Evolutionary conservation across 2,329 filamentous ascomycete genomes (phyloP).

Genomic region (Neopestalotiopsis clavispora): DNA sequence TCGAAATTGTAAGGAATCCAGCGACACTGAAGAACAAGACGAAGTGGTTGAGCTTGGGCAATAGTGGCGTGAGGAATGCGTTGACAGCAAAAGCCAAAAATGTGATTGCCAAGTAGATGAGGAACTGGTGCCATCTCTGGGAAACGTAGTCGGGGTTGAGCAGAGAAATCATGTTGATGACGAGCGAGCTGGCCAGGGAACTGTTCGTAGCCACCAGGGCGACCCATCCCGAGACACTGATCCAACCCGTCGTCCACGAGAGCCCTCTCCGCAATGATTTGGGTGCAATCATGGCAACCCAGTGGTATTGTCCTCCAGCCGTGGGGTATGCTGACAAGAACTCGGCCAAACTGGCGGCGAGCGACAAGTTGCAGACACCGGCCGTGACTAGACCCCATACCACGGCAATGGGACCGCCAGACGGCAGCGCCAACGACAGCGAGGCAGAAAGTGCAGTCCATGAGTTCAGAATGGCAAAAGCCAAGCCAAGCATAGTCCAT

Average conservation of each 20-base stretch:
- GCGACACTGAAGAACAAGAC: conserved; percentile 74
- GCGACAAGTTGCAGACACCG: conserved; percentile 72
- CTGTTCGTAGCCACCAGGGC: conserved; percentile 71
- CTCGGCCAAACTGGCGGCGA: conserved; percentile 72
- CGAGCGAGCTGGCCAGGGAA: conserved; percentile 68
- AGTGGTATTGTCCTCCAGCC: conserved; percentile 71
- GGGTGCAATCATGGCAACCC: conserved; percentile 70
- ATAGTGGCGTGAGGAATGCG: conserved; percentile 63
- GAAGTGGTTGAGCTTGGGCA: conserved; percentile 70
- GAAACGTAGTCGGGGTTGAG: conserved; percentile 61
- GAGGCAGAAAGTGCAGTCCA: conserved; percentile 54
- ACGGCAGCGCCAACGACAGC: conserved; percentile 61
- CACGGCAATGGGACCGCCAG: conserved; percentile 72
- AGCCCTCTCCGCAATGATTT: conserved; percentile 64
- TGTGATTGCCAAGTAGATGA: conserved; percentile 72
- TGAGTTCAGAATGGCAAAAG: conserved; percentile 54
- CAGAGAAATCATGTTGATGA: conserved; percentile 68
- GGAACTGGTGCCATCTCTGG: conserved; percentile 73
- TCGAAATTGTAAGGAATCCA: conserved; percentile 72
- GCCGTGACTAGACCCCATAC: conserved; percentile 73
- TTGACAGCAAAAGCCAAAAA: conserved; percentile 67
- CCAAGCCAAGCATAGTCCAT: conserved; percentile 51
- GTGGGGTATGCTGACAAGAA: conserved; percentile 69
- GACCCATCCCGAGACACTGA: conserved; percentile 75
- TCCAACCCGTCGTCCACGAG: conserved; percentile 76